Evolutionary conservation across 345 rosid genomes (phyloP).

Genomic region (Limnanthes douglasii): DNA sequence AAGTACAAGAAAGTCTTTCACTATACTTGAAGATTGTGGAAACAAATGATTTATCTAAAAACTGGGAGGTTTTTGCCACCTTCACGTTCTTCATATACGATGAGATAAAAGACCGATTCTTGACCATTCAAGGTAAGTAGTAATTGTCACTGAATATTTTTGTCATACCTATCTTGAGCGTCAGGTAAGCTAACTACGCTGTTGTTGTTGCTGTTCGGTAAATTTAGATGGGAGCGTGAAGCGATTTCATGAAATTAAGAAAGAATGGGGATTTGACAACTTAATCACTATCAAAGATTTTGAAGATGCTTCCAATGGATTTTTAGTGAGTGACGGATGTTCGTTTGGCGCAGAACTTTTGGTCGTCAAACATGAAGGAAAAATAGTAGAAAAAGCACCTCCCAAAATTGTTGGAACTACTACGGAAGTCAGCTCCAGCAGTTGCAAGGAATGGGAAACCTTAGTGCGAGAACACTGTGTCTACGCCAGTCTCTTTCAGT

Average conservation of each 20-base stretch:
- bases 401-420: too few relatives aligned
- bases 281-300: constrained; percentile 10
- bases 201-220: too few relatives aligned
- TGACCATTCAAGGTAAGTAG: constrained; percentile 19
- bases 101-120: constrained; percentile 14
- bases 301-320: constrained; percentile 11
- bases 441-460: constrained; percentile 22
- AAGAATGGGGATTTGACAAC: constrained; percentile 18
- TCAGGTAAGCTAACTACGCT: too few relatives aligned
- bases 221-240: constrained; percentile 17
- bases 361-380: too few relatives aligned
- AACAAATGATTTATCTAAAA: constrained; percentile 20
- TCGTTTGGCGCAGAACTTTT: constrained; percentile 26
- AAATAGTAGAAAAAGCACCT: too few relatives aligned
- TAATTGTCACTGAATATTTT: too few relatives aligned
- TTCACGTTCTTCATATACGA: constrained; percentile 29
- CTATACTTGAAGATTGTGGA: constrained; percentile 34
- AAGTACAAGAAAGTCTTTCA: too few relatives aligned
- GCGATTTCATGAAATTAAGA: constrained; percentile 15
- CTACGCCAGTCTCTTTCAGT: constrained; percentile 42
- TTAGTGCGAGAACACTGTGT: constrained; percentile 58
- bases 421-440: constrained; percentile 41
- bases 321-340: constrained; percentile 16
- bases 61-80: constrained; percentile 39
- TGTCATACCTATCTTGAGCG: too few relatives aligned